Evolutionary conservation across 1,284 basidiomycete genomes (phyloP), one percentile per base, ranked within the genome.

Genomic region (Trichosporon sp.): DNA sequence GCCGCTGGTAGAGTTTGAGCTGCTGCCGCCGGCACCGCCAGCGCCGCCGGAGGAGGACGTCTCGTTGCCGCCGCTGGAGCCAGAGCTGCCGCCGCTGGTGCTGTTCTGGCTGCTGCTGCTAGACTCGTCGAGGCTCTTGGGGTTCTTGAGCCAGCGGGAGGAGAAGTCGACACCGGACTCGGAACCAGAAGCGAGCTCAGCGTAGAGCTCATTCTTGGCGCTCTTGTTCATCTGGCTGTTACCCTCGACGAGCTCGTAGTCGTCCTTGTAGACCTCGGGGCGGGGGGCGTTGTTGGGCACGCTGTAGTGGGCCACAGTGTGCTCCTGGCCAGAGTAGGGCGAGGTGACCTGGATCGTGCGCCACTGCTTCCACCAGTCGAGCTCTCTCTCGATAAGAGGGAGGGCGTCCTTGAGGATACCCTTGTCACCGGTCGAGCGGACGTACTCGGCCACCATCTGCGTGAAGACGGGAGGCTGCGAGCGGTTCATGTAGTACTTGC

Each of bases 381-480:
- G 83, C 77, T 97, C 93, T 71, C 40, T 13, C 71, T 88, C 86
- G 4, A 86, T 84, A 31, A 88, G 76, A 9, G 87, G 86, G 0
- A 90, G 77, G 1, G 86, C 88, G 23, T 87, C 84, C 23, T 80
- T 73, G n/a, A 90, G 82, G 62, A 90, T 84, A 5, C 83, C 80
- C 1, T 82, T 84, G 74, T 90, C 88, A 34, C 85, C 84, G 2
- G 86, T 86, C 4, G 80, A 80, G 13, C 82, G 77, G 40, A 89
- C 82, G 68, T 89, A 90, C 60, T 83, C 82, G 44, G 83, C 82
- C 14, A 90, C 80, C 88, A 90, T 90, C 72, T 88, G 87, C 54
- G 88, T 86, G 78, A 93, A 93, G 33, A 95, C 75, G 3, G 93
- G 92, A 7, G 93, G 92, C 77, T 96, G 93, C 25, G 91, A 94